Base-by-base conservation (phyloP, 352 stramenopile species). In the Pelagophyceae sp. region DNA sequence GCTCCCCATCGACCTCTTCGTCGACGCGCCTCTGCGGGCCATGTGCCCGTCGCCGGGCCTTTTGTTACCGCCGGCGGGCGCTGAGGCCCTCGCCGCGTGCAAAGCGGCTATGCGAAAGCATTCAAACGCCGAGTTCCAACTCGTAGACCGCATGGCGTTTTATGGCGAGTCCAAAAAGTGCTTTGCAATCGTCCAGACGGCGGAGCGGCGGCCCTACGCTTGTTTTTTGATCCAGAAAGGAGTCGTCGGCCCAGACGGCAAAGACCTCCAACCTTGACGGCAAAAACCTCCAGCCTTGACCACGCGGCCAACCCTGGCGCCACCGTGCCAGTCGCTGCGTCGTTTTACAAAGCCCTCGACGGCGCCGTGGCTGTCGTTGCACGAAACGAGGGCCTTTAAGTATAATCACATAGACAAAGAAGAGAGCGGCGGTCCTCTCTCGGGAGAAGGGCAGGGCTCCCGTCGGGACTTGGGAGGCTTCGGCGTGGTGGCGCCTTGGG, bases 1-100 rank as follows among this genome's bases (percentile, higher is more conserved):
- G 11, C 77, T 88, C 1, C 84, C 84, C 29, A 67, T 88, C n/a
- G 84, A 88, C 81, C 84, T 80, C 33, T 88, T 88, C 79, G 79
- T 75, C 23, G 37, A 82, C 38, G 37, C 74, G 33, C 80, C 81
- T 19, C 80, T 79, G n/a, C 54, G 65, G 15, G 80, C 77, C 40
- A 86, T 86, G 82, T 33, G 64, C 35, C 82, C 82, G 37, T 77
- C 79, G 63, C 25, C 70, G n/a, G 82, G 82, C 72, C 58, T 82
- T 20, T 29, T 29, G 35, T 64, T 86, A 35, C 82, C 82, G 71
- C 35, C 70, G 3, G 77, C 58, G 2, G 80, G 77, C 38, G 23
- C 75, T 63, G 77, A 84, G 76, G 80, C 86, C 35, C 75, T 81
- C 38, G 77, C 72, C n/a, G 75, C 75, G 69, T 77, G 83, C 50